Percentiles rank a stretch among this genome's conserved stretches.
phyloP scores from a whole-genome alignment of 441 rosid genomes.

The Arabidopsis lyrata region DNA sequence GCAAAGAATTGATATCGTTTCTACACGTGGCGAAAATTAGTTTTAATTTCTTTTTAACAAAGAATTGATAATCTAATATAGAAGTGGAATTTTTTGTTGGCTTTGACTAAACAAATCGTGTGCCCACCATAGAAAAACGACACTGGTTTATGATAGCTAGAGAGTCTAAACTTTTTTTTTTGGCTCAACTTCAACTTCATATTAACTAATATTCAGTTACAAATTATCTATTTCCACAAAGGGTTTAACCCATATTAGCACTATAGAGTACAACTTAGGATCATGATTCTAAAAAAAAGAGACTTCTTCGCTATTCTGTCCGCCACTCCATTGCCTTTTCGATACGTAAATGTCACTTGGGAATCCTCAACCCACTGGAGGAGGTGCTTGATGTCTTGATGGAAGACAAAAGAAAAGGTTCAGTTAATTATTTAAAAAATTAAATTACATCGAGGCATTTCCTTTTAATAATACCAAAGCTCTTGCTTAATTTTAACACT shows the following conservation, averaged over 20 bases:
- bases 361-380: too few relatives aligned
- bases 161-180: background rate
- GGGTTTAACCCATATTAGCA: too few relatives aligned
- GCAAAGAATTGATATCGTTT: background rate
- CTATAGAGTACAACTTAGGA: too few relatives aligned
- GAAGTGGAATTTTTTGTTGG: conserved; percentile 13
- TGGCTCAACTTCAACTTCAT: too few relatives aligned
- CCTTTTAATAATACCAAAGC: background rate
- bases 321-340: too few relatives aligned
- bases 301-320: too few relatives aligned
- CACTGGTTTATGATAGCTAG: background rate
- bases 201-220: too few relatives aligned
- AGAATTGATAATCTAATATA: background rate
- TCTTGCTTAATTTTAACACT: background rate
- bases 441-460: background rate
- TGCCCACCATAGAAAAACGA: conserved; percentile 6
- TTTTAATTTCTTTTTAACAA: background rate
- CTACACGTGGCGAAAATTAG: conserved; percentile 10
- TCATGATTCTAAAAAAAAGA: too few relatives aligned
- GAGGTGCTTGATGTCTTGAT: too few relatives aligned
- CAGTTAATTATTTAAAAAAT: background rate
- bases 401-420: background rate
- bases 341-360: too few relatives aligned
- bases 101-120: conserved; percentile 30
- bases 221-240: too few relatives aligned